phyloP scores from a whole-genome alignment of 768 basidiomycete species.

The Tulasnella calospora region DNA sequence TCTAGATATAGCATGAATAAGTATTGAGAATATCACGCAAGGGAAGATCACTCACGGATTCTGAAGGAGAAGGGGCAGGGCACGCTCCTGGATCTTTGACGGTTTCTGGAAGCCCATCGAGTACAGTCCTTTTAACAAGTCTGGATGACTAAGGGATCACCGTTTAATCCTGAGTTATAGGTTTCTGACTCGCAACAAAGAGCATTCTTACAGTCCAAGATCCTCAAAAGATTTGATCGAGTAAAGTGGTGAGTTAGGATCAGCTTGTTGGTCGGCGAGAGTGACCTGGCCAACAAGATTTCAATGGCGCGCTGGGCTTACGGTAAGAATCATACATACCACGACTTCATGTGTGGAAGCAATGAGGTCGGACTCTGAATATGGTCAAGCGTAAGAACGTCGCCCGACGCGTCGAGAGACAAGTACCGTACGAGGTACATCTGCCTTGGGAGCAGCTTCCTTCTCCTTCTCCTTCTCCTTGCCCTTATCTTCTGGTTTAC shows the following conservation, averaged over 20 bases:
- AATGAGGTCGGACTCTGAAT: constrained; percentile 50
- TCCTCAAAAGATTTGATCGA: constrained; percentile 94
- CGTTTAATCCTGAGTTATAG: neutral
- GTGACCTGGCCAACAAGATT: constrained; percentile 61
- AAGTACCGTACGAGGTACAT: neutral
- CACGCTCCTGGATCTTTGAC: constrained; percentile 97
- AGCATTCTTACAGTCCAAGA: constrained; percentile 72
- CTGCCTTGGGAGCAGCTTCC: neutral
- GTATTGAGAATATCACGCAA: neutral
- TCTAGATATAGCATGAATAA: constrained; percentile 42
- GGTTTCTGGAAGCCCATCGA: constrained; percentile 96
- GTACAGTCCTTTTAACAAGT: constrained; percentile 90
- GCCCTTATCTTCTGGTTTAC: neutral
- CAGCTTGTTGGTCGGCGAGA: constrained; percentile 90
- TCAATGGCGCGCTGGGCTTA: neutral
- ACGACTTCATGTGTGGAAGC: constrained; percentile 78
- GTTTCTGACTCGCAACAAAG: neutral
- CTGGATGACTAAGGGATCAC: constrained; percentile 55
- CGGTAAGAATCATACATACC: constrained; percentile 43
- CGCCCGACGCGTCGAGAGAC: neutral
- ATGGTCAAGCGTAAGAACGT: neutral
- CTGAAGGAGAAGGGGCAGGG: constrained; percentile 80
- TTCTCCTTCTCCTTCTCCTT: neutral
- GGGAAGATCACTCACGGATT: constrained; percentile 63
- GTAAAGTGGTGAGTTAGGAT: constrained; percentile 92